Conservation (phyloP, 2,329 filamentous ascomycete genomes). For the Xylariaceae sp. region DNA sequence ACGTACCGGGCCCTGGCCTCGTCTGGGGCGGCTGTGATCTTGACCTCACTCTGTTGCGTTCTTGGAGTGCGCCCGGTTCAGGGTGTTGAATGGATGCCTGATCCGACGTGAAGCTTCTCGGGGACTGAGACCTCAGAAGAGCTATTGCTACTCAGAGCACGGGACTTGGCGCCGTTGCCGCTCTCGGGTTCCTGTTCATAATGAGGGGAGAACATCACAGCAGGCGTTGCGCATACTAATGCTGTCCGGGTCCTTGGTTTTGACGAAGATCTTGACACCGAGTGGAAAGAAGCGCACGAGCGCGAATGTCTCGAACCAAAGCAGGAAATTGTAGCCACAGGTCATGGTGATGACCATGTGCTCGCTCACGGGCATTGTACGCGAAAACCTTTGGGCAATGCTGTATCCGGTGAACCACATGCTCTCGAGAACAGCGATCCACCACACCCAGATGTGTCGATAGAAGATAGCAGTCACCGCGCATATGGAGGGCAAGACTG, state of each 20-base stretch:
- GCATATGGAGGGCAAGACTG: too few species aligned
- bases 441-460: background rate
- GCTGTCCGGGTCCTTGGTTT: background rate
- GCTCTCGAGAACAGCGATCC: background rate
- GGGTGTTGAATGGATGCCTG: too few species aligned
- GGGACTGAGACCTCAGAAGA: too few species aligned
- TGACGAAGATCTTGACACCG: background rate
- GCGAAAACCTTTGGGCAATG: background rate
- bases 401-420: background rate
- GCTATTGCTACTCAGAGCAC: too few species aligned
- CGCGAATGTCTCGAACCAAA: background rate
- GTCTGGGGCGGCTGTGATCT: too few species aligned
- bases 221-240: background rate
- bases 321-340: background rate
- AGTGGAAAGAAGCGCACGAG: background rate
- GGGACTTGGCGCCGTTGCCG: too few species aligned
- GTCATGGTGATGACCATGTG: background rate
- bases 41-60: too few species aligned
- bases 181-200: background rate
- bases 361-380: background rate
- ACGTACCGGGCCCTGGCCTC: too few species aligned
- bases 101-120: too few species aligned
- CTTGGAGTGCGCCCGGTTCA: too few species aligned
- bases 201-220: background rate
- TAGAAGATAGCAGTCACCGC: background rate